Evolutionary conservation across 202 grass and related monocot species (phyloP).

Genomic region (Carex arenaria): DNA sequence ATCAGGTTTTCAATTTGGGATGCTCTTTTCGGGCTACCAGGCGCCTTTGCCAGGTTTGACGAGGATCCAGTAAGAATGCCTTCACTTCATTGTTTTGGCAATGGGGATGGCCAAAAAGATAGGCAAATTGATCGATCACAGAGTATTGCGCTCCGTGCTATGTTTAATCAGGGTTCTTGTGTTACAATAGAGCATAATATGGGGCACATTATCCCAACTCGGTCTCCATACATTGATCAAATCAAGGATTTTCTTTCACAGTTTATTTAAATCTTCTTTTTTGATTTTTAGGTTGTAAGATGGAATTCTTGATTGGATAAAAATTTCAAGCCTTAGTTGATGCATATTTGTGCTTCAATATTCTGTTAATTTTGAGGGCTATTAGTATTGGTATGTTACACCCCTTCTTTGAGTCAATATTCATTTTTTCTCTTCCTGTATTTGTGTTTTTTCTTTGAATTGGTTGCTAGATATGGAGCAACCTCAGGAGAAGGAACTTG

Average conservation of each 20-base stretch:
- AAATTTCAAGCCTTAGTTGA: neutral
- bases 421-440: neutral
- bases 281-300: neutral
- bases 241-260: conserved; percentile 59
- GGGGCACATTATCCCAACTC: conserved; percentile 90
- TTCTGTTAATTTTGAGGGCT: neutral
- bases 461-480: neutral
- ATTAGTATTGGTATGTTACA: neutral
- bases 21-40: conserved; percentile 76
- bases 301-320: neutral
- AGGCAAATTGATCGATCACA: conserved; percentile 60
- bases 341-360: neutral
- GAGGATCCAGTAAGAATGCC: conserved; percentile 47
- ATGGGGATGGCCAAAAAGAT: conserved; percentile 45
- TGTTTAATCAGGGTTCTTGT: conserved; percentile 41
- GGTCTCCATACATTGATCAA: conserved; percentile 49
- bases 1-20: conserved; percentile 51
- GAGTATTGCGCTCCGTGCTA: conserved; percentile 40
- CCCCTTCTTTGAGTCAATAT: neutral
- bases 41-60: conserved; percentile 12
- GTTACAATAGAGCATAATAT: conserved; percentile 69
- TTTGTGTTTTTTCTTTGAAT: neutral
- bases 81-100: conserved; percentile 78
- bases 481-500: neutral
- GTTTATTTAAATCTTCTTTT: conserved; percentile 39